Conservation (phyloP, 352 stramenopile genomes). For the Phytophthora agathidicida region DNA sequence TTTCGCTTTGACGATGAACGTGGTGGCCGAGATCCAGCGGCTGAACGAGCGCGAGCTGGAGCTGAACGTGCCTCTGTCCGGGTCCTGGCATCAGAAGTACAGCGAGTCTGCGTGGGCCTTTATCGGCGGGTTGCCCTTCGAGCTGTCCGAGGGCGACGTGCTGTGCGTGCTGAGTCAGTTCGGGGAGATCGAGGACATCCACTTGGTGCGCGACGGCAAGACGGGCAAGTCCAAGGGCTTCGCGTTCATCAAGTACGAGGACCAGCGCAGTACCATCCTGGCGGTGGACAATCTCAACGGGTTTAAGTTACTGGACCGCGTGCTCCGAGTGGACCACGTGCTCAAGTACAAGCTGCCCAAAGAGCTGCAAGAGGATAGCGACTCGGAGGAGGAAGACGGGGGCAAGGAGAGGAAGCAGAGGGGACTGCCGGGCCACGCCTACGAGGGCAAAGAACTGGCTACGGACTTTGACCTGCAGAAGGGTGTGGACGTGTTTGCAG, state of each 20-base stretch:
- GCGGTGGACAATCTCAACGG: conserved; percentile 98
- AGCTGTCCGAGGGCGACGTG: conserved; percentile 96
- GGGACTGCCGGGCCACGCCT: conserved; percentile 83
- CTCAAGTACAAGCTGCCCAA: conserved; percentile 97
- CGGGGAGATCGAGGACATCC: conserved; percentile 95
- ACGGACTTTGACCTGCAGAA: conserved; percentile 67
- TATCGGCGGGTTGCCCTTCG: conserved; percentile 91
- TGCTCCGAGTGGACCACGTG: conserved; percentile 96
- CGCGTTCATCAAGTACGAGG: conserved; percentile 97
- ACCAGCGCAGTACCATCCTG: conserved; percentile 96
- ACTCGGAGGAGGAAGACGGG: conserved; percentile 50
- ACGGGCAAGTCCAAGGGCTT: conserved; percentile 97
- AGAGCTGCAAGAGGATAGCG: conserved; percentile 85
- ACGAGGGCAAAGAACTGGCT: conserved; percentile 88
- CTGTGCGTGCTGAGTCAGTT: conserved; percentile 92
- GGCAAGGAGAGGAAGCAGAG: conserved; percentile 33
- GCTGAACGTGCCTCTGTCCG: conserved; percentile 68
- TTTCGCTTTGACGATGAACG: conserved; percentile 77
- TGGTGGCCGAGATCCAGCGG: conserved; percentile 82
- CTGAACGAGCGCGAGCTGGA: conserved; percentile 86
- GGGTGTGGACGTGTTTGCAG: conserved; percentile 88
- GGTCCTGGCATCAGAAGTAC: conserved; percentile 89
- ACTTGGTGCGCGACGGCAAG: conserved; percentile 96
- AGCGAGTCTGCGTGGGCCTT: conserved; percentile 97
- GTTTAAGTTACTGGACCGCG: conserved; percentile 89